phyloP scores from a whole-genome alignment of 2,329 filamentous ascomycete species.

The Aureobasidium sp. region DNA sequence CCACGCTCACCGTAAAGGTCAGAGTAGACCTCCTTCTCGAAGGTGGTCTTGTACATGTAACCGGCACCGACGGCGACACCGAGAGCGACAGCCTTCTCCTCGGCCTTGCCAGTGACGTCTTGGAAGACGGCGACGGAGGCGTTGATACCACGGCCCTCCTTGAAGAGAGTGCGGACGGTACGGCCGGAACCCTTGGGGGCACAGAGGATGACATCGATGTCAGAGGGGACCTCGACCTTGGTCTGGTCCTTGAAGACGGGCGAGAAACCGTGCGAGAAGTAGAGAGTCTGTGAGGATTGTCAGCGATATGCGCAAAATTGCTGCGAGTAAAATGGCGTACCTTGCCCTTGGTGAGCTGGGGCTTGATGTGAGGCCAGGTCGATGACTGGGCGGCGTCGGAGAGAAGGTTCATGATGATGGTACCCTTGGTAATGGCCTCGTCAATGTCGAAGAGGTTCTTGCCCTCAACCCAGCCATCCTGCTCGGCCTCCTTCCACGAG shows the following conservation, averaged over 20 bases:
- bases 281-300: constrained; percentile 65
- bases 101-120: constrained; percentile 93
- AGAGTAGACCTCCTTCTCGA: constrained; percentile 99
- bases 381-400: constrained; percentile 95
- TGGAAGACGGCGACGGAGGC: constrained; percentile 97
- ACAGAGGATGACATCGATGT: constrained; percentile 99
- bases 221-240: constrained; percentile 91
- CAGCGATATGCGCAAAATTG: constrained; percentile 11
- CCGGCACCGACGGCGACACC: constrained; percentile 95
- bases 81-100: constrained; percentile 95
- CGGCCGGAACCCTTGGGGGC: constrained; percentile 98
- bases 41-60: constrained; percentile 99
- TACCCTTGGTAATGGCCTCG: constrained; percentile 87
- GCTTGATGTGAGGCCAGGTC: constrained; percentile 98
- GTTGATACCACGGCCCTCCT: constrained; percentile 99
- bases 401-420: constrained; percentile 98
- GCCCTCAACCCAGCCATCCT: constrained; percentile 96
- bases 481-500: constrained; percentile 94
- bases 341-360: constrained; percentile 97
- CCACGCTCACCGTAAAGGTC: constrained; percentile 99
- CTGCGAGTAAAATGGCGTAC: constrained; percentile 38
- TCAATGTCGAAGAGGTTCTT: constrained; percentile 99
- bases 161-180: constrained; percentile 97
- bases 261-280: constrained; percentile 99
- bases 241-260: constrained; percentile 99